phyloP scores from a whole-genome alignment of 306 rosid species.

The Fragaria nilgerrensis region DNA sequence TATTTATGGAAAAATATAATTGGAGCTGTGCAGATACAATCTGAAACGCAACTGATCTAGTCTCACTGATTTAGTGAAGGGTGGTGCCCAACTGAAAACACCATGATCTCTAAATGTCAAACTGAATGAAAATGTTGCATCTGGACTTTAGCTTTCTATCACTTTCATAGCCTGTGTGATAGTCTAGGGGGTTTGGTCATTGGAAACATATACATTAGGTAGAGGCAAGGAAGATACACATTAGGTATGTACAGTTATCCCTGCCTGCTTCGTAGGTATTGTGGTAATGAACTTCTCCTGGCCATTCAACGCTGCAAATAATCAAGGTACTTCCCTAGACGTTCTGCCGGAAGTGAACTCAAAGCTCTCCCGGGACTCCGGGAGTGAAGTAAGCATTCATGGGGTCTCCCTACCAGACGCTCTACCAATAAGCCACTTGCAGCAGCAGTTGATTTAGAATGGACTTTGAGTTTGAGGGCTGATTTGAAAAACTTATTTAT shows the following conservation, averaged over 20 bases:
- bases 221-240: not conserved
- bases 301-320: constrained; percentile 20
- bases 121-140: not conserved
- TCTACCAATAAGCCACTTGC: too few relatives aligned
- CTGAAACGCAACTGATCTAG: not conserved
- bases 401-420: too few relatives aligned
- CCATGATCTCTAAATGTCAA: not conserved
- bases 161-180: not conserved
- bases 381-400: not conserved
- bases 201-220: too few relatives aligned
- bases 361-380: not conserved
- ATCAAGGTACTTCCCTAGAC: not conserved
- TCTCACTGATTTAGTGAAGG: not conserved
- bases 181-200: constrained; percentile 1
- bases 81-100: too few relatives aligned
- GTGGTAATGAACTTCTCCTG: not conserved
- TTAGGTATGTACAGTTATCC: not conserved
- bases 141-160: not conserved
- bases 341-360: constrained; percentile 6
- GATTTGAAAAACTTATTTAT: too few relatives aligned
- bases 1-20: too few relatives aligned
- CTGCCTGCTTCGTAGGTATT: not conserved
- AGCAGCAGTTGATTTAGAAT: too few relatives aligned
- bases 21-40: not conserved
- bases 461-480: too few relatives aligned